Evolutionary conservation across 1,284 basidiomycete genomes (phyloP).

Genomic region (Bjerkandera adusta): DNA sequence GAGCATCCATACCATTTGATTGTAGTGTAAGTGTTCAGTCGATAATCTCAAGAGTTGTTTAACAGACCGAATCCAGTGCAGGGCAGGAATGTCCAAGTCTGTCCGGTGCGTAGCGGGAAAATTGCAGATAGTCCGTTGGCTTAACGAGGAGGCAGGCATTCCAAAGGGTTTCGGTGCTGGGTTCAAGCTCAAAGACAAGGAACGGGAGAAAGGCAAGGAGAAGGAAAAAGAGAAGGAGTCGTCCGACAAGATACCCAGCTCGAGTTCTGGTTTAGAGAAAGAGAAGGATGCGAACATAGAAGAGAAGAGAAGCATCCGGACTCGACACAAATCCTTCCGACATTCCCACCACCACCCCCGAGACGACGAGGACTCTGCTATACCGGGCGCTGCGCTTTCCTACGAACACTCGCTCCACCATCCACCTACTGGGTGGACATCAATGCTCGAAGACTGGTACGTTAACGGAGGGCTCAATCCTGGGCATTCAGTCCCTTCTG

Average conservation of each 20-base stretch:
- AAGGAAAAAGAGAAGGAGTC: conserved; percentile 7
- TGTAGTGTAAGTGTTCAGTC: conserved; percentile 57
- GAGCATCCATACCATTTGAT: conserved; percentile 80
- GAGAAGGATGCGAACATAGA: conserved; percentile 27
- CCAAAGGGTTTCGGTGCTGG: conserved; percentile 78
- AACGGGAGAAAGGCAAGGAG: conserved; percentile 33
- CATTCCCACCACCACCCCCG: conserved; percentile 7
- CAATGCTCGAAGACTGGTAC: conserved; percentile 71
- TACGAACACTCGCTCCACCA: conserved; percentile 18
- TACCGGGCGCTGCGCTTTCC: conserved; percentile 1
- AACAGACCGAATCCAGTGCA: conserved; percentile 45
- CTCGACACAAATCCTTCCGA: conserved; percentile 11
- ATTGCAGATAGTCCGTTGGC: conserved; percentile 1
- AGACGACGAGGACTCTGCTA: conserved; percentile 11
- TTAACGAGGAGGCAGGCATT: conserved; percentile 46
- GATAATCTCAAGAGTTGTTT: conserved; percentile 8
- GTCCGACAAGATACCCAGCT: not conserved
- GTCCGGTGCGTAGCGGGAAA: conserved; percentile 43
- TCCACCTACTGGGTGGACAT: conserved; percentile 60
- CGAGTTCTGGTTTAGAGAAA: conserved; percentile 8
- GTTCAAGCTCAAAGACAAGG: conserved; percentile 59
- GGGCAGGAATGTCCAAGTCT: conserved; percentile 82
- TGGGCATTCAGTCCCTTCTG: not conserved
- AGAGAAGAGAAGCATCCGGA: conserved; percentile 4
- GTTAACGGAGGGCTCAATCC: conserved; percentile 41